phyloP scores from a whole-genome alignment of 2,329 filamentous ascomycete species.

The Fusarium sp. region DNA sequence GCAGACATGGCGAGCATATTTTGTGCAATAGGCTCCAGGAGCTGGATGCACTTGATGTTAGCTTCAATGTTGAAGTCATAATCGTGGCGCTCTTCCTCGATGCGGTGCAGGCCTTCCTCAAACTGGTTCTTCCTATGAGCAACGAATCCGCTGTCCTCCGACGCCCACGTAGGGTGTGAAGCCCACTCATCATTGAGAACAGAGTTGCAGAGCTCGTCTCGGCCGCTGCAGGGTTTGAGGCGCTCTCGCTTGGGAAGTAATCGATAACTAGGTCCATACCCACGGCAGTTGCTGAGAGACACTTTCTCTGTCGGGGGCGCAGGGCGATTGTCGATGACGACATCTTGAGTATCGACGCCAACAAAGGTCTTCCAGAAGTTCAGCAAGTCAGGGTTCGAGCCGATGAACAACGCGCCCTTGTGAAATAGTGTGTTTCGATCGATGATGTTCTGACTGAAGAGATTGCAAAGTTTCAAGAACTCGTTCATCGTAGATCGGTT shows the following conservation, averaged over 20 bases:
- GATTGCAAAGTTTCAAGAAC: conserved; percentile 95
- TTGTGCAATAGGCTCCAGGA: conserved; percentile 92
- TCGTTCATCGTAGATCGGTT: conserved; percentile 94
- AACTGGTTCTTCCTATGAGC: conserved; percentile 96
- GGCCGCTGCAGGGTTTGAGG: conserved; percentile 89
- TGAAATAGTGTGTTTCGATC: conserved; percentile 83
- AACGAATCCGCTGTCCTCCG: conserved; percentile 96
- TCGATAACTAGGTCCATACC: conserved; percentile 94
- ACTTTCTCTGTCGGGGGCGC: conserved; percentile 80
- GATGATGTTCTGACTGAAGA: conserved; percentile 93
- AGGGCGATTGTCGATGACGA: conserved; percentile 79
- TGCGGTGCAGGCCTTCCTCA: conserved; percentile 92
- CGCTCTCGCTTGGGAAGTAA: conserved; percentile 90
- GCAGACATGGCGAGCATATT: conserved; percentile 84
- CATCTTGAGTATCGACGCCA: conserved; percentile 77
- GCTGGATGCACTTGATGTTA: conserved; percentile 92
- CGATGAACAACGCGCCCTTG: conserved; percentile 85
- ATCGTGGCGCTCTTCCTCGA: conserved; percentile 97
- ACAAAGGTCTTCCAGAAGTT: conserved; percentile 87
- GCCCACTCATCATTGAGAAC: conserved; percentile 99
- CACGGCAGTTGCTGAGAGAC: conserved; percentile 94
- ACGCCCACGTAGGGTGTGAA: conserved; percentile 98
- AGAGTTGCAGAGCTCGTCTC: conserved; percentile 91
- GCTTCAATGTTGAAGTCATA: conserved; percentile 99
- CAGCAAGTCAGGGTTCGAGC: conserved; percentile 88